Evolutionary conservation across 495 filamentous ascomycete species (phyloP), one percentile per base, ranked within the genome.

Genomic region (Geopyxis carbonaria): DNA sequence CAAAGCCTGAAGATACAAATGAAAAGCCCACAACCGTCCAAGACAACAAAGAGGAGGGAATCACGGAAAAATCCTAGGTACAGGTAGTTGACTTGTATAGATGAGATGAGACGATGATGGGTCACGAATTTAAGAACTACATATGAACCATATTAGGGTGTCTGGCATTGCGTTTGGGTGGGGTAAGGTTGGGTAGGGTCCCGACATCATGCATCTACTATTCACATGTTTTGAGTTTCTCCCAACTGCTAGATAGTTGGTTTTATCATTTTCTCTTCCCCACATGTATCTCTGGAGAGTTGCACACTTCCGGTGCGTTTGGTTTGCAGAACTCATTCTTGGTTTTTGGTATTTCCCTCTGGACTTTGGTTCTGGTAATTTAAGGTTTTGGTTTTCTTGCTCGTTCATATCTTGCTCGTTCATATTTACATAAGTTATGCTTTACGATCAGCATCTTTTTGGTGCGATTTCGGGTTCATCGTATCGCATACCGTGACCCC

Each of bases 221-320:
- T 16, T 22, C 9, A 6, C 24, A 18, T 14, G 18, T 19, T 36
- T 36, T 33, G 31, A 14, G 13, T 33, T 36, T 4, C 24, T 36
- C 33, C 24, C 33, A 36, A 36, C 33, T 36, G 19, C 33, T 36
- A 36, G 33, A 36, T 22, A 22, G 33, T 22, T 33, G 31, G 14
- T 6, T 33, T 7, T 28, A 7, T 13, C 25, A 28, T 7, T 28
- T 7, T 28, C 25, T n/a, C n/a, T n/a, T n/a, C n/a, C n/a, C n/a
- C n/a, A n/a, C n/a, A n/a, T n/a, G n/a, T n/a, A n/a, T n/a, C n/a
- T n/a, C n/a, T n/a, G n/a, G n/a, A n/a, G n/a, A n/a, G n/a, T n/a
- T n/a, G n/a, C n/a, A n/a, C n/a, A n/a, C n/a, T n/a, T n/a, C n/a
- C n/a, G n/a, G n/a, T n/a, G n/a, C n/a, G n/a, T n/a, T n/a, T n/a